Conservation (phyloP, 306 rosid genomes). For the Sindora glabra region DNA sequence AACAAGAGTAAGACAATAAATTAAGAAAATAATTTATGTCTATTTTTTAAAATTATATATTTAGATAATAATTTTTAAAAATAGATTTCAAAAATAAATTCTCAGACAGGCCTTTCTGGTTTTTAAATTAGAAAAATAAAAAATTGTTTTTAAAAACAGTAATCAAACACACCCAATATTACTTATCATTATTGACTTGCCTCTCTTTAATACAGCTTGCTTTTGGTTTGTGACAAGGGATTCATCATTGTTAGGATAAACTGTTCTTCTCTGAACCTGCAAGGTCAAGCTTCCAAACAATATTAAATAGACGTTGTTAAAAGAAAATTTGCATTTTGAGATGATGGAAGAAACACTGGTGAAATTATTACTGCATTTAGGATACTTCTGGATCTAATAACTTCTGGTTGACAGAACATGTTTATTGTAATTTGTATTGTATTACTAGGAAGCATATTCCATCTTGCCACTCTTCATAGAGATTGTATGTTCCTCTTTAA, state of each 20-base stretch:
- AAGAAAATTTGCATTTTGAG: not conserved
- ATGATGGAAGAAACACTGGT: not conserved
- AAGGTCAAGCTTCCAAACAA: not conserved
- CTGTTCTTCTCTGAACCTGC: not conserved
- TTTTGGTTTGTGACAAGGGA: constrained; percentile 56
- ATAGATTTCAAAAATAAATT: too few relatives aligned
- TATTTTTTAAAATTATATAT: too few relatives aligned
- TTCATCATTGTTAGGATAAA: constrained; percentile 16
- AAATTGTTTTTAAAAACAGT: not conserved
- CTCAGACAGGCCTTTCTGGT: too few relatives aligned
- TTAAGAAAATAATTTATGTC: too few relatives aligned
- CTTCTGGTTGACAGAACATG: not conserved
- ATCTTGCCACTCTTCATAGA: not conserved
- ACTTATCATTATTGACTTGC: not conserved
- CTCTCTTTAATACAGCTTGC: constrained; percentile 29
- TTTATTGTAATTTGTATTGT: not conserved
- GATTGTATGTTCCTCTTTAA: too few relatives aligned
- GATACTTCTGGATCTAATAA: not conserved
- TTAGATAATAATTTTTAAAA: too few relatives aligned
- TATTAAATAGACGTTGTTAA: not conserved
- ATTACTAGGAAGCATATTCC: not conserved
- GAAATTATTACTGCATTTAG: not conserved
- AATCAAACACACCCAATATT: not conserved
- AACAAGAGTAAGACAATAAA: too few relatives aligned
- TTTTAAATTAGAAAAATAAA: too few relatives aligned